Evolutionary conservation across 73 alveolate genomes (phyloP).

Genomic region (Paramecium caudatum): DNA sequence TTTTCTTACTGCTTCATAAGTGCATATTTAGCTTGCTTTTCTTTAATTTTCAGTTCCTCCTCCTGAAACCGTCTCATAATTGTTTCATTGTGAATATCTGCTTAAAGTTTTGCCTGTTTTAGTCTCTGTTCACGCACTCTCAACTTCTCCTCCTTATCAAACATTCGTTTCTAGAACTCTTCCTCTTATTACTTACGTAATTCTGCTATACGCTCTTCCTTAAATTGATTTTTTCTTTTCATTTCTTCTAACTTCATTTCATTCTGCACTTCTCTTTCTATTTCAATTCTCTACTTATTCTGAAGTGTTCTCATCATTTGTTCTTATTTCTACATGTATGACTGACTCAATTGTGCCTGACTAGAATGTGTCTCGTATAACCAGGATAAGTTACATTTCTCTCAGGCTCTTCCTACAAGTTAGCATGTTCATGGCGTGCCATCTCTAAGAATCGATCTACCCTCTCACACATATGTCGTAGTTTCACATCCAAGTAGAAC

Average conservation of each 20-base stretch:
- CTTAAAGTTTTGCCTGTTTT: background rate
- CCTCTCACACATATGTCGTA: slow-evolving; percentile 13
- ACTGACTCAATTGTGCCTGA: slow-evolving; percentile 1
- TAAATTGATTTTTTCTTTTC: slow-evolving; percentile 17
- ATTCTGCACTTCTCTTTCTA: slow-evolving; percentile 45
- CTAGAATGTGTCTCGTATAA: background rate
- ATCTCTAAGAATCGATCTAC: slow-evolving; percentile 36
- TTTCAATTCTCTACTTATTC: slow-evolving; percentile 36
- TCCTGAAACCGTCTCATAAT: slow-evolving; percentile 30
- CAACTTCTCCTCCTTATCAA: slow-evolving; percentile 25
- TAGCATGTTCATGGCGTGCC: background rate
- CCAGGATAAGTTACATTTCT: slow-evolving; percentile 37
- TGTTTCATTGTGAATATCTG: slow-evolving; percentile 45
- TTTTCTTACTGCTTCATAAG: background rate
- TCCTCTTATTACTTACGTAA: background rate
- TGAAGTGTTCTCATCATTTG: slow-evolving; percentile 36
- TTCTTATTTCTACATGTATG: slow-evolving; percentile 48
- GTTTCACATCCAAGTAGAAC: slow-evolving; percentile 23
- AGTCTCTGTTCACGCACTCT: slow-evolving; percentile 27
- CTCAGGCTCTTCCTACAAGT: background rate
- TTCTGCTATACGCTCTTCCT: slow-evolving; percentile 19
- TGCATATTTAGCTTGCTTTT: slow-evolving; percentile 28
- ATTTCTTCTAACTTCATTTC: slow-evolving; percentile 54
- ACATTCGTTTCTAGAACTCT: slow-evolving; percentile 34
- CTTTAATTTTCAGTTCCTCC: slow-evolving; percentile 26